These are phyloP conservation scores for Penicillium coprophilum DNA, from an alignment of 495 filamentous ascomycete species.

Conservation along the genomic window DNA sequence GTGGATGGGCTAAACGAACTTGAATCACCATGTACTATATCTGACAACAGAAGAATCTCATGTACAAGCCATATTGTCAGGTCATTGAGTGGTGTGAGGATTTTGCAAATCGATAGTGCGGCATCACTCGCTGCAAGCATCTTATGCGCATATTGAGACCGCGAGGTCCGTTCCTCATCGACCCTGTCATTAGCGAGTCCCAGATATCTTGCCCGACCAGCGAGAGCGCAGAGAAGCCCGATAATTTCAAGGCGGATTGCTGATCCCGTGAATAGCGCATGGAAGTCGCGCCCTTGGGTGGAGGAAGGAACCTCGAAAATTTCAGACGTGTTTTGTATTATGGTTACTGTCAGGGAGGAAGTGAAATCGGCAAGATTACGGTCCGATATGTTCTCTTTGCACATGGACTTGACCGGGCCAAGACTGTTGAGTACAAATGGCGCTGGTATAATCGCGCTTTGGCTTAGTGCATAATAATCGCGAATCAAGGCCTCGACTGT, in stretches of 20 bases:
- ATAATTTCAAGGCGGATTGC: constrained; percentile 34
- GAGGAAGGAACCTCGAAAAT: constrained; percentile 19
- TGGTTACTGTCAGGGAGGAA: constrained; percentile 9
- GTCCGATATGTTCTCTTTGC: constrained; percentile 9
- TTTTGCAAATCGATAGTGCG: constrained; percentile 31
- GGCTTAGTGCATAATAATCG: constrained; percentile 30
- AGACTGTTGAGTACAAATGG: constrained; percentile 29
- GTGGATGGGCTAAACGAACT: constrained; percentile 23
- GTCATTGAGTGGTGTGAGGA: constrained; percentile 34
- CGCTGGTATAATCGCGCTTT: constrained; percentile 25
- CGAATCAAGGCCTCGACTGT: constrained; percentile 22
- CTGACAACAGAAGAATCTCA: constrained; percentile 30
- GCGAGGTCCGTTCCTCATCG: constrained; percentile 5
- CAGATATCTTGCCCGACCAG: constrained; percentile 28
- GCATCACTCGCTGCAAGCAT: constrained; percentile 32
- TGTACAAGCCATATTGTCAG: constrained; percentile 34
- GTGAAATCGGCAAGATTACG: constrained; percentile 11
- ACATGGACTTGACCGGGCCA: constrained; percentile 13
- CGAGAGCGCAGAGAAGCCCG: constrained; percentile 29
- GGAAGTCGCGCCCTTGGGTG: constrained; percentile 22
- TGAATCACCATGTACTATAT: constrained; percentile 26
- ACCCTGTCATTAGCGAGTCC: constrained; percentile 24
- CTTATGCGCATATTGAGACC: constrained; percentile 23
- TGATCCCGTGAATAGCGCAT: constrained; percentile 25
- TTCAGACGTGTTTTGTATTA: constrained; percentile 32